These are phyloP conservation scores for Schizochytrium sp. DNA, from an alignment of 108 stramenopile species.

Conservation along the genomic window DNA sequence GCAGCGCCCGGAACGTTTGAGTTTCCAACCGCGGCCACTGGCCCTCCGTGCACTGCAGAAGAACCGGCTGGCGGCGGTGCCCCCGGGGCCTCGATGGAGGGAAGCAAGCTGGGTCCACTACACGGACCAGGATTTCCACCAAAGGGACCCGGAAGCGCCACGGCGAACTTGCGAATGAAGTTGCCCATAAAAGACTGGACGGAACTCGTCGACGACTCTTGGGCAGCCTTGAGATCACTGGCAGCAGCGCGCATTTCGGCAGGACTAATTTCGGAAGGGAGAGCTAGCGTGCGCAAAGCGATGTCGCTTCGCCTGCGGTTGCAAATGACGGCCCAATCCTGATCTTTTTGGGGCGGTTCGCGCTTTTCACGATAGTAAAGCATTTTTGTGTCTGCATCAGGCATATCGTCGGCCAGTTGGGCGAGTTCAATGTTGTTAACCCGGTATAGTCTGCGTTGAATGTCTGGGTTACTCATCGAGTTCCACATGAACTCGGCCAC, in stretches of 20 bases:
- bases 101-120: no score
- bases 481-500: neutral
- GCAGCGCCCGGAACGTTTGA: no score
- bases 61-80: no score
- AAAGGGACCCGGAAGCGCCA: neutral
- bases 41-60: no score
- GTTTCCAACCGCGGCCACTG: no score
- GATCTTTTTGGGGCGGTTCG: neutral
- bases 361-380: neutral
- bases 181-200: neutral
- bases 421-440: neutral
- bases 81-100: no score
- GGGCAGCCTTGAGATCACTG: neutral
- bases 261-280: neutral
- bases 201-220: neutral
- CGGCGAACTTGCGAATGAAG: neutral
- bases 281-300: neutral
- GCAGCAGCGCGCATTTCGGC: neutral
- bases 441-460: neutral
- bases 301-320: neutral
- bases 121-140: neutral
- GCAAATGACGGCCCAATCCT: neutral
- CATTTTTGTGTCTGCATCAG: neutral
- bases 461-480: neutral
- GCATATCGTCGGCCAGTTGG: neutral